These are phyloP conservation scores for Dictyostelium capitatum DNA, from an alignment of 78 protist genomes.

Conservation along the genomic window DNA sequence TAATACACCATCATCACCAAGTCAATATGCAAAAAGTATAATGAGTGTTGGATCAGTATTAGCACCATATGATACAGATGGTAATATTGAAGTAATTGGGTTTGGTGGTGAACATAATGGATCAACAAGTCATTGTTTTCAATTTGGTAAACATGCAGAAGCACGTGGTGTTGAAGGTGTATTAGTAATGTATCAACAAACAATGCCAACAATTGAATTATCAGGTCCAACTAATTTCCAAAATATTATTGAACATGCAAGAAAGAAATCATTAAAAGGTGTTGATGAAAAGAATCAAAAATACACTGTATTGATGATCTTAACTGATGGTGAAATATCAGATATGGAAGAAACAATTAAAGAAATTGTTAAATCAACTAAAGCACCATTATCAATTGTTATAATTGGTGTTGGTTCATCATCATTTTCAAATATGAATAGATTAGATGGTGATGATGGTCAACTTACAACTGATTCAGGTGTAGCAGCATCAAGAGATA, in stretches of 20 bases:
- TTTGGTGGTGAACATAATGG: constrained; percentile 87
- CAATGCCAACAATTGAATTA: constrained; percentile 15
- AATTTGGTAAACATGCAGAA: background rate
- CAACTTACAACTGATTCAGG: background rate
- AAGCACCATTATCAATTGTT: constrained; percentile 78
- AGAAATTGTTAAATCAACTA: constrained; percentile 47
- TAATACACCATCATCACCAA: background rate
- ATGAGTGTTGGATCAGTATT: constrained; percentile 13
- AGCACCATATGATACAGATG: constrained; percentile 28
- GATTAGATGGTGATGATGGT: constrained; percentile 89
- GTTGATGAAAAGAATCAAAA: background rate
- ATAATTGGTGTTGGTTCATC: constrained; percentile 91
- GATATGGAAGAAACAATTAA: constrained; percentile 21
- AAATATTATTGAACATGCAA: constrained; percentile 32
- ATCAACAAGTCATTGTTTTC: constrained; percentile 66
- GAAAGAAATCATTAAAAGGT: constrained; percentile 23
- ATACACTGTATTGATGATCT: background rate
- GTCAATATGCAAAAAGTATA: constrained; percentile 14
- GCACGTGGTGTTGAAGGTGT: constrained; percentile 51
- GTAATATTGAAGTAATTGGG: constrained; percentile 84
- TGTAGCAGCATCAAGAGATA: too few species aligned
- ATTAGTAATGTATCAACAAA: constrained; percentile 26
- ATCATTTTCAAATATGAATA: constrained; percentile 81
- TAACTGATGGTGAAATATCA: constrained; percentile 16
- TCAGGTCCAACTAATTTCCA: constrained; percentile 84